Evolutionary conservation across 129 eudicot species (phyloP).

Genomic region (Glebionis coronaria): DNA sequence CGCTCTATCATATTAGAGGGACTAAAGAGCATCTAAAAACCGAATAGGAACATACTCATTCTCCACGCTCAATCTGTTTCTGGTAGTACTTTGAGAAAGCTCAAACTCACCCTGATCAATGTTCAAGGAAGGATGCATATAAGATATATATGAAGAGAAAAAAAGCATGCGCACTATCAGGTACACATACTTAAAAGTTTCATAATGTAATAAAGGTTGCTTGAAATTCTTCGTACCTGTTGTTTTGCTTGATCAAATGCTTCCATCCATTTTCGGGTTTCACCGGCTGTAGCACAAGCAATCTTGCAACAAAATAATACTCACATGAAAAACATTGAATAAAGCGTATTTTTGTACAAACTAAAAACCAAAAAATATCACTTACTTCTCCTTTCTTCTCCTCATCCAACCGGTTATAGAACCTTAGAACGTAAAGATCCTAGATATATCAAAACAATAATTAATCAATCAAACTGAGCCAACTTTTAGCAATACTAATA

Average conservation of each 20-base stretch:
- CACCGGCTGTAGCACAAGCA: constrained; percentile 94
- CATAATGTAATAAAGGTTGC: background rate
- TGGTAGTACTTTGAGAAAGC: constrained; percentile 68
- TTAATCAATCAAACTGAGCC: constrained; percentile 5
- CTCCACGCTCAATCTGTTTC: constrained; percentile 69
- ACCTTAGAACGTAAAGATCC: constrained; percentile 87
- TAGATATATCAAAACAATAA: constrained; percentile 26
- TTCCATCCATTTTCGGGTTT: constrained; percentile 90
- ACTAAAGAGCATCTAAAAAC: constrained; percentile 1
- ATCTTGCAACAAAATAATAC: constrained; percentile 57
- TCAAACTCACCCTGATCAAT: constrained; percentile 72
- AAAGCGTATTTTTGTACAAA: background rate
- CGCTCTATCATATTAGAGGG: background rate
- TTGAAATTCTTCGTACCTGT: constrained; percentile 43
- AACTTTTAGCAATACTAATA: background rate
- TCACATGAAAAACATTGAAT: constrained; percentile 17
- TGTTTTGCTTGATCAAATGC: constrained; percentile 94
- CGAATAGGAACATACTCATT: constrained; percentile 52
- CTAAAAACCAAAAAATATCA: constrained; percentile 10
- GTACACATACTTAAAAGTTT: background rate
- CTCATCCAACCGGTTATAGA: constrained; percentile 90
- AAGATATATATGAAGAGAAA: constrained; percentile 14
- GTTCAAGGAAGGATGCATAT: constrained; percentile 10
- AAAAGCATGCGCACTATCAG: background rate
- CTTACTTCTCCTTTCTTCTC: constrained; percentile 96